Conservation (phyloP, 768 basidiomycete genomes). For the Galerina marginata region DNA sequence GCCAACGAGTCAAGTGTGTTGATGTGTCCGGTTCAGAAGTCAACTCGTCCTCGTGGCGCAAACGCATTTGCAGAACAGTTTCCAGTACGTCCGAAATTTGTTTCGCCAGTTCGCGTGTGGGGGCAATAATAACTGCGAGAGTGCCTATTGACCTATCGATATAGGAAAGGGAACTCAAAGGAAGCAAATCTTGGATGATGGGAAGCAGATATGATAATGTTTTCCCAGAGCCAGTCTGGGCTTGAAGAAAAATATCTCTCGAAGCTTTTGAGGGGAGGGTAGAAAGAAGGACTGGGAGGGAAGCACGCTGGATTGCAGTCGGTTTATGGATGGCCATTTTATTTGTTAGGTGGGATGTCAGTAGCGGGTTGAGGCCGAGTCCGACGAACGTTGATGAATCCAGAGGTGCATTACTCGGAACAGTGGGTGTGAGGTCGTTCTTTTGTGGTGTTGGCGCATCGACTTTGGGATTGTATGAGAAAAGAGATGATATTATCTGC, state of each 20-base stretch:
- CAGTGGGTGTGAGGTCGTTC: conserved; percentile 31
- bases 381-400: conserved; percentile 82
- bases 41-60: conserved; percentile 60
- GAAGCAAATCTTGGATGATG: conserved; percentile 92
- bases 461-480: conserved; percentile 81
- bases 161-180: conserved; percentile 86
- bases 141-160: conserved; percentile 96
- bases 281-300: conserved; percentile 59
- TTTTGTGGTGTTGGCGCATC: conserved; percentile 41
- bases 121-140: conserved; percentile 91
- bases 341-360: conserved; percentile 73
- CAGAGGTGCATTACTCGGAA: conserved; percentile 86
- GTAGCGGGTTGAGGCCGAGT: conserved; percentile 82
- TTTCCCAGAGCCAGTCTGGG: conserved; percentile 97
- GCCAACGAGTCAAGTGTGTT: conserved; percentile 78
- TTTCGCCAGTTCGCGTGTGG: conserved; percentile 94
- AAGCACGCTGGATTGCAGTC: conserved; percentile 87
- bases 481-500: conserved; percentile 88
- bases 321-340: conserved; percentile 88
- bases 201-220: conserved; percentile 93
- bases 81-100: conserved; percentile 98
- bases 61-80: conserved; percentile 74
- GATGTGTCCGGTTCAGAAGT: conserved; percentile 53
- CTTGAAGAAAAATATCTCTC: conserved; percentile 91
- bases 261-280: conserved; percentile 39